phyloP scores from a whole-genome alignment of 2,329 filamentous ascomycete genomes.

The Huntiella abstrusa region DNA sequence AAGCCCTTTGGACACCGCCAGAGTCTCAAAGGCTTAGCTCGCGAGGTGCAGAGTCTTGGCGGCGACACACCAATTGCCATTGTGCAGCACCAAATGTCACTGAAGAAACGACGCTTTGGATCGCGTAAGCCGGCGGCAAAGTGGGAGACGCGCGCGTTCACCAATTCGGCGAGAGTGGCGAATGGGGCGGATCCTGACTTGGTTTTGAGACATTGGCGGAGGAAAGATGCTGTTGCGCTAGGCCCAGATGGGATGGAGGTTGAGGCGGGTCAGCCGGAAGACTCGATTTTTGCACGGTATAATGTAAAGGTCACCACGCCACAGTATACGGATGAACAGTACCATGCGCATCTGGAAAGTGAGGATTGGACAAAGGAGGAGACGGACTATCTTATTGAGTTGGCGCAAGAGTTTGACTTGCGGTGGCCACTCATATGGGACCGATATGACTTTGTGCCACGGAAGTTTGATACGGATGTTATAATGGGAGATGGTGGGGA shows the following conservation, averaged over 20 bases:
- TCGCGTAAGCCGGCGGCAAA: constrained; percentile 35
- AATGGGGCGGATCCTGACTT: constrained; percentile 37
- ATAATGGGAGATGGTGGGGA: constrained; percentile 26
- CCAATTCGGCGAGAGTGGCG: constrained; percentile 48
- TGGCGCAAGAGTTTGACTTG: constrained; percentile 63
- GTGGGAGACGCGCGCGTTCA: constrained; percentile 55
- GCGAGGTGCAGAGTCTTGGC: constrained; percentile 46
- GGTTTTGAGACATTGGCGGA: constrained; percentile 62
- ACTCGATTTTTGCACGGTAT: constrained; percentile 64
- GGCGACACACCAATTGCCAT: constrained; percentile 50
- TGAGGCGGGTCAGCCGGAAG: constrained; percentile 23
- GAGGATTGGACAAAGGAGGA: constrained; percentile 80
- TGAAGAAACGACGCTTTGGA: constrained; percentile 38
- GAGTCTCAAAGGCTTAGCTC: constrained; percentile 43
- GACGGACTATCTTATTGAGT: constrained; percentile 71
- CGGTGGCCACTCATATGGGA: constrained; percentile 87
- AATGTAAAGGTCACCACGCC: constrained; percentile 66
- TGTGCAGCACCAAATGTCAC: constrained; percentile 38
- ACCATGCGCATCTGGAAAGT: constrained; percentile 53
- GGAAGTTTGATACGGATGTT: constrained; percentile 25
- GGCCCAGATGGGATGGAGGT: constrained; percentile 12
- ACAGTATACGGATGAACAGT: constrained; percentile 73
- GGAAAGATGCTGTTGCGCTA: constrained; percentile 23
- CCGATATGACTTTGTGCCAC: constrained; percentile 58
- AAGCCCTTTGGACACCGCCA: constrained; percentile 42